Conservation (phyloP, 1,139 yeast species). For the Petasospora fabianii region DNA sequence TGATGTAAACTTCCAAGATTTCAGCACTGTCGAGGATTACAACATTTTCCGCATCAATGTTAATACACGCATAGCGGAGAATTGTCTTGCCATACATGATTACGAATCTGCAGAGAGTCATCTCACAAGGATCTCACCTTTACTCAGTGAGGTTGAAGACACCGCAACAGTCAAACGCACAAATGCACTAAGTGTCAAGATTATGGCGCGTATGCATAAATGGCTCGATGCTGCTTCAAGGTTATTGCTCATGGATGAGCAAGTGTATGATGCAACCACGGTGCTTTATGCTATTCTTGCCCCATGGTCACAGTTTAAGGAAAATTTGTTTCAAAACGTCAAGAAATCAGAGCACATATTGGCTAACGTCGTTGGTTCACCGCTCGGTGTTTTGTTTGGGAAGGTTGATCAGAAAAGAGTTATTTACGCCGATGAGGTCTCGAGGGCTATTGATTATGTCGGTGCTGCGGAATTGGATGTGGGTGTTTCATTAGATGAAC, state of each 20-base stretch:
- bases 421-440: constrained; percentile 18
- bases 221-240: constrained; percentile 23
- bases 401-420: constrained; percentile 15
- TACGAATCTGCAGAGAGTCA: constrained; percentile 16
- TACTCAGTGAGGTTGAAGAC: constrained; percentile 3
- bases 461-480: constrained; percentile 1
- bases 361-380: constrained; percentile 7
- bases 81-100: constrained; percentile 11
- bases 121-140: constrained; percentile 12
- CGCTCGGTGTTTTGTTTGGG: constrained; percentile 12
- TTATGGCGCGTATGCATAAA: constrained; percentile 18
- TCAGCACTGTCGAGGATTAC: constrained; percentile 10
- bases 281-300: constrained; percentile 17
- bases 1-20: constrained; percentile 19
- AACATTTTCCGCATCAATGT: constrained; percentile 17
- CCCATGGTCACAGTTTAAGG: constrained; percentile 14
- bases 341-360: constrained; percentile 10
- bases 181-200: constrained; percentile 13
- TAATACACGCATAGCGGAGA: constrained; percentile 24
- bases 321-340: constrained; percentile 13
- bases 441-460: constrained; percentile 5
- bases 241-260: constrained; percentile 15
- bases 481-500: constrained; percentile 7
- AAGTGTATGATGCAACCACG: constrained; percentile 7
- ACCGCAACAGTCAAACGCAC: constrained; percentile 7